phyloP scores from a whole-genome alignment of 2,329 filamentous ascomycete genomes.

The Lachnellula occidentalis region DNA sequence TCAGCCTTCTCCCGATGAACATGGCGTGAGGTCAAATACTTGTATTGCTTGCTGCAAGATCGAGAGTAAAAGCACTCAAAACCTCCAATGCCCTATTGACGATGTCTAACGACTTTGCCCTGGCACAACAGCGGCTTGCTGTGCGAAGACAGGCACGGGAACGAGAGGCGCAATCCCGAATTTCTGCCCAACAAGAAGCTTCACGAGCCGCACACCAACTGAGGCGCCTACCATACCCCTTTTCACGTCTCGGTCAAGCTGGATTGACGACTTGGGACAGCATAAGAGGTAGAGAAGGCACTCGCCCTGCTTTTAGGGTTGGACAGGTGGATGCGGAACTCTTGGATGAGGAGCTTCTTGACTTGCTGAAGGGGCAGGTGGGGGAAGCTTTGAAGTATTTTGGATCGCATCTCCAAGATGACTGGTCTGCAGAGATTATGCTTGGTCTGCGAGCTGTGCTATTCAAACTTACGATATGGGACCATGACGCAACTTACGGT shows the following conservation, averaged over 20 bases:
- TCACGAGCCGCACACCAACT: constrained; percentile 50
- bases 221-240: constrained; percentile 54
- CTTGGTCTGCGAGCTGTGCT: constrained; percentile 70
- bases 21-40: background rate
- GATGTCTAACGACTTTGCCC: constrained; percentile 56
- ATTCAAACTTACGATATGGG: constrained; percentile 96
- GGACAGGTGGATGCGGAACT: constrained; percentile 95
- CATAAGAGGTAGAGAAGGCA: constrained; percentile 69
- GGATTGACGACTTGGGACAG: constrained; percentile 60
- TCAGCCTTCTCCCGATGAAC: background rate
- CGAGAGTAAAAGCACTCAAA: background rate
- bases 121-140: constrained; percentile 81
- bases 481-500: constrained; percentile 91
- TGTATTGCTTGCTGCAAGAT: background rate
- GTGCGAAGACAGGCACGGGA: constrained; percentile 75
- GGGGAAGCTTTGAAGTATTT: constrained; percentile 85
- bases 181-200: constrained; percentile 46
- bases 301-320: constrained; percentile 81
- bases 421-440: constrained; percentile 82
- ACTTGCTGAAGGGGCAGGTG: constrained; percentile 79
- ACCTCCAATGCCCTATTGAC: constrained; percentile 24
- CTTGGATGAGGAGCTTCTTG: constrained; percentile 85
- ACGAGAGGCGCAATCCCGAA: constrained; percentile 53
- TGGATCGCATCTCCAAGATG: constrained; percentile 71
- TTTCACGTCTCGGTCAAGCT: constrained; percentile 49